Evolutionary conservation across 805 yeast species (phyloP), one percentile per base, ranked within the genome.

Genomic region (Ogataea parapolymorpha): DNA sequence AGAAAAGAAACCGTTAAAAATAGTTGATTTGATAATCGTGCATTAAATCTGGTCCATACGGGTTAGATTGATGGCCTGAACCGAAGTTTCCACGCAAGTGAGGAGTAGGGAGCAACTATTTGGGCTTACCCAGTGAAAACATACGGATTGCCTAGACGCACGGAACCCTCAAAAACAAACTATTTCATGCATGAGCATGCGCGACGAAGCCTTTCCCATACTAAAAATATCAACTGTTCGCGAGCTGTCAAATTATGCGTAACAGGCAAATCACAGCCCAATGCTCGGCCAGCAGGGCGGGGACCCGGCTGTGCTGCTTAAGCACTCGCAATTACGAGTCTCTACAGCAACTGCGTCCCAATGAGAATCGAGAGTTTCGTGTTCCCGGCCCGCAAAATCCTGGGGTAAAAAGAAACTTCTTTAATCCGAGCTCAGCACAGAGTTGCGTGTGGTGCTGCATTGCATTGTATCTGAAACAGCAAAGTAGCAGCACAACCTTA

Each of bases 11-110:
- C 20, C 33, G 33, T 36, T 29, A 11, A 23, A 22, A 4, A 24
- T 10, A 18, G n/a, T 29, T 8, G 20, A 11, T 29, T 29, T 38
- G 9, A 15, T 26, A 33, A n/a, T 18, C 16, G 28, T 39, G 37
- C 42, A 25, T 39, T 24, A 39, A 32, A 39, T 32, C 42, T 39
- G 30, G 25, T 24, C n/a, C 34, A 29, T n/a, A 26, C 20, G 20
- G 24, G 27, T 20, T 13, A 15, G 24, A 15, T 18, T 27, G 24
- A 26, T 35, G 32, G 13, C 5, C 18, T 6, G 15, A 13, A 16
- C 32, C 22, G 32, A 29, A 15, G 8, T 4, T 17, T 29, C 22
- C 12, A 29, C 32, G n/a, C 32, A 12, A n/a, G 16, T 17, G 18
- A 7, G 12, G 18, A 18, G 24, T 3, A 26, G 36, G 32, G 32